Evolutionary conservation across 768 basidiomycete species (phyloP), one percentile per base, ranked within the genome.

Genomic region (Agrocybe pediades): DNA sequence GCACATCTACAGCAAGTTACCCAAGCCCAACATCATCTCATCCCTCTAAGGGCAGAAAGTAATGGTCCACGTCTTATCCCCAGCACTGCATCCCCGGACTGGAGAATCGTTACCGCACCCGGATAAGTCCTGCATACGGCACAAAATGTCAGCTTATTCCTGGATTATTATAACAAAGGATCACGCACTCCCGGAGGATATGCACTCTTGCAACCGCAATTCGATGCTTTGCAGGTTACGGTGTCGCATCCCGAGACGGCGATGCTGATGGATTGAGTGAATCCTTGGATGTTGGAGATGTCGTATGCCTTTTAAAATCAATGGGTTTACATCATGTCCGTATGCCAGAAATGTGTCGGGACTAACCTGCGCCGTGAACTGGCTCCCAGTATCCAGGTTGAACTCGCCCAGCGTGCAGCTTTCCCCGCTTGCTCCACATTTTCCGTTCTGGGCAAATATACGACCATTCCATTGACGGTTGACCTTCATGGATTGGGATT

Each of bases 221-320:
- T 68, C 33, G 65, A 67, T 46, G 67, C 69, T 6, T 68, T 73
- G 60, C 75, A 76, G 8, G 70, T 70, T 6, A 74, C 74, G 13
- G 71, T 73, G 21, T 71, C 68, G 60, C 75, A 73, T 2, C 73
- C 74, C 24, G 59, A 64, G 6, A 72, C 74, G 33, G 58, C 62
- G 44, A 75, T 70, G 21, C 59, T 47, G 17, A 75, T 66, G 9
- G 71, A 71, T 52, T 74, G 71, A 2, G 74, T 74, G 61, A 74
- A 76, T 2, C 74, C 75, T 60, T 72, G 74, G 51, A 77, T 74
- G 57, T 75, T 77, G 39, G 74, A 75, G 19, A 77, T 73, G 52
- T 77, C 75, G 56, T 77, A 75, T 9, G 72, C 70, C 63, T 75
- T 56, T 17, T 8, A 17, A 21, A 23, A 20, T 17, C 3, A n/a